Base-by-base conservation (phyloP, 2,329 filamentous ascomycete genomes). In the Parascedosporium putredinis region DNA sequence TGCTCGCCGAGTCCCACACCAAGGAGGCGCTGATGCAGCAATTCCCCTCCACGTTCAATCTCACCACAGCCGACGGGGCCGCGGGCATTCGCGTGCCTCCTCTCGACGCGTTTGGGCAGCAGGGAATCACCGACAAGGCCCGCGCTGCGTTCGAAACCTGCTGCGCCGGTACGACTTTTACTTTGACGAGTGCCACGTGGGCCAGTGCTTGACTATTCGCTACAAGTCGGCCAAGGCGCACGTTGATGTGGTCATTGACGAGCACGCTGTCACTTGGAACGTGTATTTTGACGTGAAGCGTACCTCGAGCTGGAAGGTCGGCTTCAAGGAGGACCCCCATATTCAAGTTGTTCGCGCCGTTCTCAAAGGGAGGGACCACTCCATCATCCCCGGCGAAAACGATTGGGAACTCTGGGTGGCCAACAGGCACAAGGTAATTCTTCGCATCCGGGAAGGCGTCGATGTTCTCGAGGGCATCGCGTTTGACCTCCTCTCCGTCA, bases 181-280 rank as follows among this genome's bases (percentile, higher is more conserved):
- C 31, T 50, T 43, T 22, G 18, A 45, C 5, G 48, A 40, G n/a
- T 44, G 18, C 48, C 48, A 50, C 27, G 40, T 50, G 16, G 48
- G 48, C 5, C 48, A 50, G 22, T 22, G 14, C 20, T 20, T 50
- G 16, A 50, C 48, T 18, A 31, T 45, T 38, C 42, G 42, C n/a
- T 50, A 50, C 23, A 23, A 25, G 5, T 44, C 48, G 12, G 12
- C 10, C 8, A 12, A 16, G 22, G 44, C 48, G 8, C 31, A 24
- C 14, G 48, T 40, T 6, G 36, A 45, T 24, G 27, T 50, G 12
- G 38, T 45, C 4, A 10, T 50, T 20, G 27, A 7, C 20, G 25
- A 24, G 20, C 14, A 29, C 20, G 16, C 48, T 9, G 31, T 50
- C 18, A 34, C 27, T 25, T 50, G 42, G 48, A 45, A 22, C 12